Percentiles rank a stretch among this genome's conserved stretches.
phyloP scores from a whole-genome alignment of 257 asterid genomes.

The Thymus quinquecostatus region DNA sequence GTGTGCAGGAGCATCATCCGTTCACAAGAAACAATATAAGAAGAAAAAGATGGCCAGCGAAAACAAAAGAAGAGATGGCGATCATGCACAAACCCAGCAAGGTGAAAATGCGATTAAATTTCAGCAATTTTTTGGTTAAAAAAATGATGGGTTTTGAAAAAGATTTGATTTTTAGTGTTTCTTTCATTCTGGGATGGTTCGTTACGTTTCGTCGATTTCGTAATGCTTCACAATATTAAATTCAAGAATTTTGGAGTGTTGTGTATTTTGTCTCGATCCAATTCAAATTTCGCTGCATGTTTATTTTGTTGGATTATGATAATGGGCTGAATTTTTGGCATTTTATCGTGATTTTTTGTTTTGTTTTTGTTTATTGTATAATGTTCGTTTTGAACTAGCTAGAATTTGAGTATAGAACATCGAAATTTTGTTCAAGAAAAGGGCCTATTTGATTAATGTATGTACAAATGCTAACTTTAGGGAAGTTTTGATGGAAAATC shows the following conservation, averaged over 20 bases:
- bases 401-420: background rate
- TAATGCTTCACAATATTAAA: background rate
- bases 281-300: slow-evolving; percentile 22
- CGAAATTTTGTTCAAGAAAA: background rate
- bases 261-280: background rate
- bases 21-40: slow-evolving; percentile 29
- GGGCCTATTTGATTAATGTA: background rate
- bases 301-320: background rate
- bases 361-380: background rate
- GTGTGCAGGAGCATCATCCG: slow-evolving; percentile 36
- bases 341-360: background rate
- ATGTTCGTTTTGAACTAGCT: background rate
- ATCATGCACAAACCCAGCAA: slow-evolving; percentile 25
- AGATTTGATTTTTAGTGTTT: background rate
- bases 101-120: slow-evolving; percentile 21
- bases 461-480: background rate
- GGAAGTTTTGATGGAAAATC: background rate
- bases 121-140: too few relatives aligned
- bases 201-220: background rate
- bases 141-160: background rate
- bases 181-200: background rate
- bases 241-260: too few relatives aligned
- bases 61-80: slow-evolving; percentile 19
- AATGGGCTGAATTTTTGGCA: background rate
- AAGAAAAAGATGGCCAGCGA: slow-evolving; percentile 14